Evolutionary conservation across 352 stramenopile species (phyloP).

Genomic region (Discostella stelligera): DNA sequence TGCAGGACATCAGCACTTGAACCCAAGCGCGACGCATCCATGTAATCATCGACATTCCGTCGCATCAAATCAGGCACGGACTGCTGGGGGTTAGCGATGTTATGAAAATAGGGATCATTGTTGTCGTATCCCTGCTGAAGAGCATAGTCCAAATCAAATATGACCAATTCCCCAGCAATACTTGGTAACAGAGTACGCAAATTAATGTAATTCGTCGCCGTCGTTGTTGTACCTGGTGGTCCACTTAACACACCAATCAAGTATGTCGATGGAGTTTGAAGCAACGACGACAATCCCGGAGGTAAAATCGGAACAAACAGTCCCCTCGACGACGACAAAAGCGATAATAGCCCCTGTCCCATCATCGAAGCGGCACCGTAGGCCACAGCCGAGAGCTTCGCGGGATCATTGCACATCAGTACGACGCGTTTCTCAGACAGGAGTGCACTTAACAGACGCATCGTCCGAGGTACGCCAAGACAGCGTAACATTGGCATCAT

Average conservation of each 20-base stretch:
- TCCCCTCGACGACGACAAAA: slow-evolving; percentile 36
- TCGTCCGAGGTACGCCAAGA: slow-evolving; percentile 57
- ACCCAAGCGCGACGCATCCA: slow-evolving; percentile 17
- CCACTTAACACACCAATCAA: slow-evolving; percentile 49
- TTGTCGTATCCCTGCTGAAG: background rate
- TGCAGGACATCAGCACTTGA: slow-evolving; percentile 39
- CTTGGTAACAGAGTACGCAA: slow-evolving; percentile 29
- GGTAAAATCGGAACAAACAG: slow-evolving; percentile 34
- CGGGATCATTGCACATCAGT: slow-evolving; percentile 53
- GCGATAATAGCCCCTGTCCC: slow-evolving; percentile 63
- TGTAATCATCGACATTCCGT: slow-evolving; percentile 31
- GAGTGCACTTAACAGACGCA: slow-evolving; percentile 63
- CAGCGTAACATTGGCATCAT: slow-evolving; percentile 71
- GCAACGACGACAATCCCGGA: slow-evolving; percentile 64
- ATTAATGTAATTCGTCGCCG: slow-evolving; percentile 23
- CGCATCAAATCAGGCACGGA: slow-evolving; percentile 70
- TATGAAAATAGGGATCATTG: slow-evolving; percentile 54
- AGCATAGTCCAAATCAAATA: slow-evolving; percentile 73
- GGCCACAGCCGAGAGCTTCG: slow-evolving; percentile 57
- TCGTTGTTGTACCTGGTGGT: background rate
- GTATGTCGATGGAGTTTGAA: slow-evolving; percentile 59
- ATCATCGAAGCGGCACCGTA: slow-evolving; percentile 65
- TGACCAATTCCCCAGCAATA: slow-evolving; percentile 58
- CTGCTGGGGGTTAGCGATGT: slow-evolving; percentile 19
- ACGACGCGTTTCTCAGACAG: slow-evolving; percentile 66